Percentiles rank a stretch among this genome's conserved stretches.
These are phyloP conservation scores for Nemania sp. DNA, from an alignment of 2,329 filamentous ascomycete species.

Conservation along the genomic window DNA sequence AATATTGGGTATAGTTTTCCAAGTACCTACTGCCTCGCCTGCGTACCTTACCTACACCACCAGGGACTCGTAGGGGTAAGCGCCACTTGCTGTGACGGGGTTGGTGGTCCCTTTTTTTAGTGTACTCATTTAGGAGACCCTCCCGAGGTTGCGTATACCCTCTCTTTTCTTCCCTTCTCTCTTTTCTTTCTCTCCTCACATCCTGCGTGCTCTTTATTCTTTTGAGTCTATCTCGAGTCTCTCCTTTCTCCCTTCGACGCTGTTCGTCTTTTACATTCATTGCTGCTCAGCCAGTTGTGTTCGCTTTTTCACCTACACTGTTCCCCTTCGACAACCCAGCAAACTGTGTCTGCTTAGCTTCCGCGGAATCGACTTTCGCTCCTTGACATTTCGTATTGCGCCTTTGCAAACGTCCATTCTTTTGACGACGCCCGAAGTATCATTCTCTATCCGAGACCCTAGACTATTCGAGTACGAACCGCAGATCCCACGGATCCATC, in stretches of 20 bases:
- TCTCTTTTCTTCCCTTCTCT: slow-evolving; percentile 30
- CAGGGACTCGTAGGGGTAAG: too few species aligned
- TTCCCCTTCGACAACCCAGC: slow-evolving; percentile 29
- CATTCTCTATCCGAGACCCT: slow-evolving; percentile 37
- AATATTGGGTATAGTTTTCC: background rate
- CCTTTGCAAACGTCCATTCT: slow-evolving; percentile 39
- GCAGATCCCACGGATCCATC: slow-evolving; percentile 27
- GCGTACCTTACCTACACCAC: background rate
- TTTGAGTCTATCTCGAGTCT: slow-evolving; percentile 42
- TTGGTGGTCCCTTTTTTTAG: background rate
- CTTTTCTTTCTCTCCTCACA: slow-evolving; percentile 32
- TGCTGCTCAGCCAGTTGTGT: slow-evolving; percentile 38
- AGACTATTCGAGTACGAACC: slow-evolving; percentile 29
- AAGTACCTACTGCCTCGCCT: too few species aligned
- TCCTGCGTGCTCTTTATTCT: slow-evolving; percentile 38
- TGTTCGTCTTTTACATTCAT: slow-evolving; percentile 40
- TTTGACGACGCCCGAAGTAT: slow-evolving; percentile 40
- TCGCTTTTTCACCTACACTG: slow-evolving; percentile 34
- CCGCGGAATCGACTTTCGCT: slow-evolving; percentile 46
- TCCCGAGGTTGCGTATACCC: slow-evolving; percentile 23
- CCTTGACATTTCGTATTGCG: slow-evolving; percentile 35
- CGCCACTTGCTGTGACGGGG: background rate
- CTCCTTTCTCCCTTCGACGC: slow-evolving; percentile 39
- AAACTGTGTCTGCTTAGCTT: slow-evolving; percentile 39
- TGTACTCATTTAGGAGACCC: slow-evolving; percentile 31